These are phyloP conservation scores for Zymoseptoria ardabiliae DNA, from an alignment of 2,329 filamentous ascomycete genomes.

Conservation along the genomic window DNA sequence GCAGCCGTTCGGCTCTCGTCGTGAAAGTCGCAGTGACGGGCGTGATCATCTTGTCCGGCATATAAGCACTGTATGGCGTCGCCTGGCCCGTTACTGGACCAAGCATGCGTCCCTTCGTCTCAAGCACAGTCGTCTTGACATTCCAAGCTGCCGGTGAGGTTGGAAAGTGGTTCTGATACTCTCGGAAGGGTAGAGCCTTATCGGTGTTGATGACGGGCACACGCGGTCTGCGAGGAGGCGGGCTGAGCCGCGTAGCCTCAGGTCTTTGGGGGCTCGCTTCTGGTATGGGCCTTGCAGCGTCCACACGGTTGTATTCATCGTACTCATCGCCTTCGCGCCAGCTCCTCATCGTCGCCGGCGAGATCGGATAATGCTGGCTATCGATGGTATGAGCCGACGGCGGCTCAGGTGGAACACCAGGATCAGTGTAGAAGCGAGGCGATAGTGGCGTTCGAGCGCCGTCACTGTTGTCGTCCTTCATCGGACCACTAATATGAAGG, in stretches of 20 bases:
- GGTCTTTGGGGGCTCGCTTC: neutral
- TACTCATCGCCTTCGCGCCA: neutral
- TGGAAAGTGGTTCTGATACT: conserved; percentile 5
- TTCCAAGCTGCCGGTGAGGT: conserved; percentile 17
- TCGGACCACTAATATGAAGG: conserved; percentile 51
- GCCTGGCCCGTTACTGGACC: conserved; percentile 43
- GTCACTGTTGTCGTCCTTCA: conserved; percentile 39
- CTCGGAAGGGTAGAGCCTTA: conserved; percentile 9
- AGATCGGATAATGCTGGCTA: conserved; percentile 24
- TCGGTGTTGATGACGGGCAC: conserved; percentile 3
- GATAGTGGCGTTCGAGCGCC: conserved; percentile 48
- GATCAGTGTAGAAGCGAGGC: conserved; percentile 47
- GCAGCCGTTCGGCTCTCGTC: conserved; percentile 61
- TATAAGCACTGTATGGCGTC: conserved; percentile 71
- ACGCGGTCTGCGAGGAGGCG: neutral
- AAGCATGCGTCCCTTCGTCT: conserved; percentile 25
- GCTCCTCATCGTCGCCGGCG: conserved; percentile 23
- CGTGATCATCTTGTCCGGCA: conserved; percentile 67
- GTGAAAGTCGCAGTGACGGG: conserved; percentile 71
- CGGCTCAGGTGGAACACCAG: conserved; percentile 48
- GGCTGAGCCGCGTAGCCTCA: neutral
- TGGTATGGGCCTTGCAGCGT: neutral
- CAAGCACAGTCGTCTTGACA: conserved; percentile 39
- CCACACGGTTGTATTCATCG: neutral
- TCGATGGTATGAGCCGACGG: conserved; percentile 31